Evolutionary conservation across 805 yeast species (phyloP), one percentile per base, ranked within the genome.

Genomic region (Ogataea kodamae): DNA sequence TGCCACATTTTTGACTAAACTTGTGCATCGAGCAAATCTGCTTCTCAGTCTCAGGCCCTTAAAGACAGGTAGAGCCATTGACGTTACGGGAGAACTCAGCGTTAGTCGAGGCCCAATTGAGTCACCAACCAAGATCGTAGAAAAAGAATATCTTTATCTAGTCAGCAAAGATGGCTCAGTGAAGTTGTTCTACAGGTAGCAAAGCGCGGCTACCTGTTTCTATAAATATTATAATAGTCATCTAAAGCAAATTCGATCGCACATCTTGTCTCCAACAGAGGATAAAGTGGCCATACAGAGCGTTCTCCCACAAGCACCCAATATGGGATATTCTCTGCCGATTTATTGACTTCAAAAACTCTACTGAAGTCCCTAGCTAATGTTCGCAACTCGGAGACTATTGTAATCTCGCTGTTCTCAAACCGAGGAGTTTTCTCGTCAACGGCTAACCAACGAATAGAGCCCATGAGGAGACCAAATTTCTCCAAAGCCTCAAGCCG

Each of bases 291-390:
- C 97, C 97, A 92, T 2, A 88, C 87, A 26, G 95, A 82, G 43
- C 82, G 68, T 57, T 90, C 97, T 5, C 98, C 98, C 19, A 89
- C 86, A 33, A 73, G 64, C 9, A 88, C 77, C 95, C 97, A 90
- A 53, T 87, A 86, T 5, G 87, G 82, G 14, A 88, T 81, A 55
- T 86, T 88, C 38, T 76, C 81, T 52, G 65, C 58, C 16, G 78
- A 68, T 46, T 81, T 71, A 48, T 80, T 80, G 3, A 84, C 81
- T 52, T 87, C 95, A 50, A 87, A 74, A 0, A 88, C 79, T 45
- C 87, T 67, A 26, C 87, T 80, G 41, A 86, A 74, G 46, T 82
- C 88, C 23, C 67, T 67, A 30, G 87, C 65, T 30, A 88, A 61
- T 21, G 86, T 78, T 35, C 81, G 68, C 30, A 88, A 63, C 51